A percentile compares a stretch with the other conserved stretches of the same genome.
phyloP scores from a whole-genome alignment of 2,329 filamentous ascomycete genomes.

The Capronia americana region DNA sequence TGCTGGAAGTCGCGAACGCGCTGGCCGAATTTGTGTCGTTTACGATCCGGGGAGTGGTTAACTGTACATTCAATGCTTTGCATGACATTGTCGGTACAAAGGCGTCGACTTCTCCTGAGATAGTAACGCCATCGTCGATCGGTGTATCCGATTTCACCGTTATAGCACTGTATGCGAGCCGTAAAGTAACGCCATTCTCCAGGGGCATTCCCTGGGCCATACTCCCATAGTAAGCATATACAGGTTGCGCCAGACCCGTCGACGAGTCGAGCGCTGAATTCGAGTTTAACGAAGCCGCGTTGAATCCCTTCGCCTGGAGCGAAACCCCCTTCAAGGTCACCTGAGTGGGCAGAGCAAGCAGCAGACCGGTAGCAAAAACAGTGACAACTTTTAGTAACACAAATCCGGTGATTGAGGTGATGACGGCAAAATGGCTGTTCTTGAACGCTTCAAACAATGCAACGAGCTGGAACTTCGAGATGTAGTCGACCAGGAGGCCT shows the following conservation, averaged over 20 bases:
- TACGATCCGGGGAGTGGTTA: conserved; percentile 31
- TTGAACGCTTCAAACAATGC: conserved; percentile 42
- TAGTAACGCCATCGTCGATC: conserved; percentile 25
- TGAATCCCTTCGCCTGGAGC: conserved; percentile 29
- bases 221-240: conserved; percentile 37
- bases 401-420: conserved; percentile 42
- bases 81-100: conserved; percentile 38
- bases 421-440: conserved; percentile 44
- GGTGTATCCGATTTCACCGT: conserved; percentile 25
- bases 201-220: conserved; percentile 34
- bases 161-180: conserved; percentile 36
- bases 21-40: conserved; percentile 32
- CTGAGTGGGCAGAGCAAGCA: conserved; percentile 41
- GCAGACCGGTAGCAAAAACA: conserved; percentile 42
- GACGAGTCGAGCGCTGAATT: conserved; percentile 25
- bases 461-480: conserved; percentile 42
- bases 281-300: conserved; percentile 23
- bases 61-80: conserved; percentile 29
- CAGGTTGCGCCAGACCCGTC: conserved; percentile 31
- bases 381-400: conserved; percentile 43
- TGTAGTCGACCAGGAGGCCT: conserved; percentile 45
- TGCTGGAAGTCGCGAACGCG: conserved; percentile 32
- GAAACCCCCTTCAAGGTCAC: conserved; percentile 25
- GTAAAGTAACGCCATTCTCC: conserved; percentile 33
- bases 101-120: conserved; percentile 32